Evolutionary conservation across 106 monocot species (phyloP), one percentile per base, ranked within the genome.

Genomic region (Platanthera zijinensis): DNA sequence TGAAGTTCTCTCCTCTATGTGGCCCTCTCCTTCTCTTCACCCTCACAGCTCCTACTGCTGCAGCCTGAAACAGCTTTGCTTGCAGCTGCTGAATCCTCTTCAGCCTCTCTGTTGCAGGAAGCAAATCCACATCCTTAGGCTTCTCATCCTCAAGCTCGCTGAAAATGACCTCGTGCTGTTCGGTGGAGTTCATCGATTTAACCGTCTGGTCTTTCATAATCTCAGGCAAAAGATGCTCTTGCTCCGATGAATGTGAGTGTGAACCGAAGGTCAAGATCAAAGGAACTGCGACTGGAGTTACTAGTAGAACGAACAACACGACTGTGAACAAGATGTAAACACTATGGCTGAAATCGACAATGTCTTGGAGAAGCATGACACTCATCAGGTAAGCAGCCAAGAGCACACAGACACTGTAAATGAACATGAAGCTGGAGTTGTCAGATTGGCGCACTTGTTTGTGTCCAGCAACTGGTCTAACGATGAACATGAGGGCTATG

Each of bases 101-200:
- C 50, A 84, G 84, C 81, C 92, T 92, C 83, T 92, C 92, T 39
- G 54, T 71, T 52, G 83, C 89, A 67, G 95, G 95, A 80, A 95
- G 92, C 78, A 86, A 77, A 61, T 96, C 92, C 45, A 92, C 84
- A 51, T 90, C 92, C 69, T 85, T 85, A 0, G 92, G 90, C 69
- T 96, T 92, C 76, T 90, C 95, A 57, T 96, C 95, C 80, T 96
- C 95, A 39, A 96, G 62, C 76, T 96, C 95, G 80, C 92, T 95
- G 5, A 95, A 56, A 75, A 95, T 95, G 53, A 89, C 71, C 48
- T 92, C 91, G 12, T 56, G 15, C 14, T 79, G 54, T 46, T 90
- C 84, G 3, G 67, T 2, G 12, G 22, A 67, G 32, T 76, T 70
- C 19, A 12, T 48, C 13, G 90, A 81, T 47, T 70, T 82, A 74